Evolutionary conservation across 2,329 filamentous ascomycete genomes (phyloP).

Genomic region (Penicillium psychrosexuale): DNA sequence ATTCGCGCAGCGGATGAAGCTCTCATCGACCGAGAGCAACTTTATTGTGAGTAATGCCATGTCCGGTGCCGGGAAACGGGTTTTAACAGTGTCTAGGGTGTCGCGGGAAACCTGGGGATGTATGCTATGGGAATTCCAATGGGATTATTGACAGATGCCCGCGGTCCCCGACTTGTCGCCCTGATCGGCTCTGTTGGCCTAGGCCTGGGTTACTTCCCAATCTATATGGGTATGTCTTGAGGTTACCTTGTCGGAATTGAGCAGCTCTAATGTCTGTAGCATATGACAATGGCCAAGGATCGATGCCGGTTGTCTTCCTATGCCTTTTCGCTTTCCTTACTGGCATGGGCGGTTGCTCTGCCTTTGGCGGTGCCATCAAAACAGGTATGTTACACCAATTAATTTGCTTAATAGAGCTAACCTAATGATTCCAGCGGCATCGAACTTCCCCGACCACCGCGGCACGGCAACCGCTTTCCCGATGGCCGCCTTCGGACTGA

Average conservation of each 20-base stretch:
- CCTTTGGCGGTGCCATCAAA: slow-evolving; percentile 88
- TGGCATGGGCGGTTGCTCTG: slow-evolving; percentile 83
- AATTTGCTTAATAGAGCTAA: slow-evolving; percentile 8
- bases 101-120: slow-evolving; percentile 70
- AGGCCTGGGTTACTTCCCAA: slow-evolving; percentile 77
- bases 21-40: slow-evolving; percentile 91
- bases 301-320: slow-evolving; percentile 56
- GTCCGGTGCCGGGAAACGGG: slow-evolving; percentile 4
- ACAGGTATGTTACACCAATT: slow-evolving; percentile 46
- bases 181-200: slow-evolving; percentile 71
- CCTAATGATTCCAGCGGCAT: slow-evolving; percentile 57
- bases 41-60: slow-evolving; percentile 63
- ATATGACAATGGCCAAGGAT: slow-evolving; percentile 65
- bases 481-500: slow-evolving; percentile 86
- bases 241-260: neutral
- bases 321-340: slow-evolving; percentile 84
- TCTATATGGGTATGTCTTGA: slow-evolving; percentile 56
- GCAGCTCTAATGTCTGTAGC: slow-evolving; percentile 45
- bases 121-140: slow-evolving; percentile 86
- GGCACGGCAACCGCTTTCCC: slow-evolving; percentile 94
- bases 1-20: slow-evolving; percentile 79
- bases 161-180: slow-evolving; percentile 75
- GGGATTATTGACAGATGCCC: slow-evolving; percentile 80
- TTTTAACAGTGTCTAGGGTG: slow-evolving; percentile 48
- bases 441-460: slow-evolving; percentile 87